A percentile compares a stretch with the other conserved stretches of the same genome.
Conservation (phyloP, 495 filamentous ascomycete genomes). For the Cercophora sp. region DNA sequence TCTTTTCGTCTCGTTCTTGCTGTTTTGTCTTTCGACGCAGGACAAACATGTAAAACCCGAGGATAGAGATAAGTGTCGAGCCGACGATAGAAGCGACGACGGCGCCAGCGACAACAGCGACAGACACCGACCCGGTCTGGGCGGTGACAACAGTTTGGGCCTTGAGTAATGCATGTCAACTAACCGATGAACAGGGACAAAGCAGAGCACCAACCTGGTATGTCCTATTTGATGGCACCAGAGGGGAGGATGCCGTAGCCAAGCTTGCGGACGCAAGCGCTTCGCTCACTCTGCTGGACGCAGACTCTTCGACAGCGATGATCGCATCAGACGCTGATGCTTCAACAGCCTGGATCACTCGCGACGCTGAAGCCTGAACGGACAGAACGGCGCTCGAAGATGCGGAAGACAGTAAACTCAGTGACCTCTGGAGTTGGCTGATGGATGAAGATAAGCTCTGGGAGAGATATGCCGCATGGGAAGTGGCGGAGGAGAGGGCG, state of each 20-base stretch:
- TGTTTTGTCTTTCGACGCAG: slow-evolving; percentile 11
- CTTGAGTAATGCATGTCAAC: too few relatives aligned
- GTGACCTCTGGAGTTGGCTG: slow-evolving; percentile 12
- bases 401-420: slow-evolving; percentile 11
- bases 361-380: slow-evolving; percentile 16
- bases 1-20: too few relatives aligned
- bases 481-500: slow-evolving; percentile 13
- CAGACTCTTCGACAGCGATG: slow-evolving; percentile 10
- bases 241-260: background rate
- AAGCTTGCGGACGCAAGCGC: slow-evolving; percentile 1
- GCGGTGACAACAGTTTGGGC: background rate
- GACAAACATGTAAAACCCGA: slow-evolving; percentile 20
- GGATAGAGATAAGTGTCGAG: slow-evolving; percentile 19
- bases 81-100: slow-evolving; percentile 20
- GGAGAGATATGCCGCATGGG: slow-evolving; percentile 9
- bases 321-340: slow-evolving; percentile 14
- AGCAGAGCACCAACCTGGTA: slow-evolving; percentile 14
- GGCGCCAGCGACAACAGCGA: slow-evolving; percentile 13
- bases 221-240: background rate
- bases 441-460: slow-evolving; percentile 14
- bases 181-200: too few relatives aligned
- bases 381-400: slow-evolving; percentile 15
- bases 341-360: slow-evolving; percentile 11
- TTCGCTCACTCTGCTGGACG: slow-evolving; percentile 14
- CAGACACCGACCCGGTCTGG: slow-evolving; percentile 3